phyloP scores from a whole-genome alignment of 2,329 filamentous ascomycete genomes.

The Neofusicoccum sp. region DNA sequence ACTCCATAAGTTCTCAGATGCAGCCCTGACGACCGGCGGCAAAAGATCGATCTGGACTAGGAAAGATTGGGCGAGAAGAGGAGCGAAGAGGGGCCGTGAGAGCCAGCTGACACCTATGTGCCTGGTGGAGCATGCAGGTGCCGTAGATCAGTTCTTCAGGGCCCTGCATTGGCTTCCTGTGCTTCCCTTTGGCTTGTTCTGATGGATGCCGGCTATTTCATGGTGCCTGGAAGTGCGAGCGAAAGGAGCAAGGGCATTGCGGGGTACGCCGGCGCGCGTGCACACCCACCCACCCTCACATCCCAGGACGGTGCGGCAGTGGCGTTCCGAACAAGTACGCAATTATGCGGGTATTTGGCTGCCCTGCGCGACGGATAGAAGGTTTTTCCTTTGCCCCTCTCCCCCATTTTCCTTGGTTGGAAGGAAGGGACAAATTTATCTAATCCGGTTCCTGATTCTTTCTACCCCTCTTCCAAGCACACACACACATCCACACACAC shows the following conservation, averaged over 20 bases:
- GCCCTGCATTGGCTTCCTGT: constrained; percentile 4
- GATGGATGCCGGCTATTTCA: constrained; percentile 12
- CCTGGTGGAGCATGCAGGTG: constrained; percentile 17
- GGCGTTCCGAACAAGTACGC: constrained; percentile 8
- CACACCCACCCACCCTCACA: constrained; percentile 5
- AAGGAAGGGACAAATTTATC: too few species aligned
- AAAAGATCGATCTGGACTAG: constrained; percentile 1
- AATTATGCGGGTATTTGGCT: background rate
- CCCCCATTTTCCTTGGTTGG: background rate
- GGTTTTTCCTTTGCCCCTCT: background rate
- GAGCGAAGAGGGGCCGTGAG: background rate
- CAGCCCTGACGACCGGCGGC: constrained; percentile 1
- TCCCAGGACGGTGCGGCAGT: constrained; percentile 5
- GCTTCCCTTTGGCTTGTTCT: background rate
- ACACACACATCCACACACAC: too few species aligned
- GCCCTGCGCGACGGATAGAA: background rate
- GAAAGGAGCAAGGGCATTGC: constrained; percentile 8
- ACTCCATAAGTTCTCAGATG: constrained; percentile 6
- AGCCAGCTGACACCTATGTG: constrained; percentile 14
- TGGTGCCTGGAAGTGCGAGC: constrained; percentile 1
- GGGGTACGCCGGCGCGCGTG: constrained; percentile 14
- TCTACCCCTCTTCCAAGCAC: too few species aligned
- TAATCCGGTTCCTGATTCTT: too few species aligned
- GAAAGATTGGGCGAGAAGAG: background rate
- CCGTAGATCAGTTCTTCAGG: constrained; percentile 17